Evolutionary conservation across 225 moss, liverwort and hornwort species (phyloP).

Genomic region (Pleurozium schreberi): DNA sequence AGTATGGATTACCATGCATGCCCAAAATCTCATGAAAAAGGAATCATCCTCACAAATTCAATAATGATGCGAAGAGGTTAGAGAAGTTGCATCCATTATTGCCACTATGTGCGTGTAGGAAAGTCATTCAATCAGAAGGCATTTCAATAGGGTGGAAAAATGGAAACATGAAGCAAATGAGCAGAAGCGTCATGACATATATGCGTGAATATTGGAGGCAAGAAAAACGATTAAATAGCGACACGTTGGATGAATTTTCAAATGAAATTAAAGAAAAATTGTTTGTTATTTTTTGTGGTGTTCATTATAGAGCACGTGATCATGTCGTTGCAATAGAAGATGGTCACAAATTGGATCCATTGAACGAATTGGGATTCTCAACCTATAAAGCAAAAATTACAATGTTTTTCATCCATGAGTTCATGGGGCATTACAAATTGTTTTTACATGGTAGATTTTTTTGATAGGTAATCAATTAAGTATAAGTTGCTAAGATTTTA

Average conservation of each 20-base stretch:
- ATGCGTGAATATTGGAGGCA: neutral
- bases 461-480: no score
- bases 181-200: neutral
- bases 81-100: neutral
- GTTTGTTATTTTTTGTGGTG: neutral
- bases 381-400: no score
- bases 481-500: no score
- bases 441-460: no score
- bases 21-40: neutral
- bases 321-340: no score
- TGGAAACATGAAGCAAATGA: neutral
- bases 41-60: neutral
- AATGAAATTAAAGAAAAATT: no score
- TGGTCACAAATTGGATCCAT: no score
- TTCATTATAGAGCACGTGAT: no score
- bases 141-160: neutral
- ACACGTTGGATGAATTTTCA: neutral
- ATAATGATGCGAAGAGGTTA: neutral
- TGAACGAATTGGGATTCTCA: no score
- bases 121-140: neutral
- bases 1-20: neutral
- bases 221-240: neutral
- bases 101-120: neutral
- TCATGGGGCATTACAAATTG: no score
- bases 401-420: no score